These are phyloP conservation scores for Hydnomerulius pinastri DNA, from an alignment of 768 basidiomycete genomes.

Conservation along the genomic window DNA sequence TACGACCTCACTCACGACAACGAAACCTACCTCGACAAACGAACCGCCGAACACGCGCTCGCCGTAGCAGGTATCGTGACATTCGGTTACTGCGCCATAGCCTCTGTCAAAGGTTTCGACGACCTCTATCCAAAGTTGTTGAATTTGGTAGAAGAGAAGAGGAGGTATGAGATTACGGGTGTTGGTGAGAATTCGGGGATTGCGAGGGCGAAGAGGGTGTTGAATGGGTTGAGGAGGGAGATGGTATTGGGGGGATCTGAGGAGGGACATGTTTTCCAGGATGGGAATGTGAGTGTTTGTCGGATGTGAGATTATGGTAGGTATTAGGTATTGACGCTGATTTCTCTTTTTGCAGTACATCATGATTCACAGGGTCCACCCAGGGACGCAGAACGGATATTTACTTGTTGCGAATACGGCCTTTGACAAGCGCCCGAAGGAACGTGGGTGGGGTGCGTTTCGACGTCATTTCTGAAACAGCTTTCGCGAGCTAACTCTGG, in stretches of 20 bases:
- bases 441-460: constrained; percentile 74
- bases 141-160: constrained; percentile 82
- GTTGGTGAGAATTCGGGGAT: constrained; percentile 59
- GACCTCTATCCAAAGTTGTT: constrained; percentile 96
- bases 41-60: constrained; percentile 93
- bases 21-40: constrained; percentile 86
- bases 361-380: constrained; percentile 88
- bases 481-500: not conserved
- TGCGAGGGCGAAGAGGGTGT: constrained; percentile 59
- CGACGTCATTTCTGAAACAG: not conserved
- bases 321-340: constrained; percentile 1
- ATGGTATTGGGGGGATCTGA: constrained; percentile 85
- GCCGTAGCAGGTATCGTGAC: constrained; percentile 91
- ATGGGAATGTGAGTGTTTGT: constrained; percentile 75
- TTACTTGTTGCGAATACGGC: constrained; percentile 91
- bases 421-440: constrained; percentile 79
- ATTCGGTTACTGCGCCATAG: constrained; percentile 86
- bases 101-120: constrained; percentile 96
- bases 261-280: constrained; percentile 97
- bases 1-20: constrained; percentile 99
- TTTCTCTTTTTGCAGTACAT: constrained; percentile 67
- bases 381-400: constrained; percentile 87
- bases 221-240: constrained; percentile 89
- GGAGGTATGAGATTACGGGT: constrained; percentile 72
- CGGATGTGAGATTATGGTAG: not conserved